These are phyloP conservation scores for Melastoma candidum DNA, from an alignment of 441 rosid species.

Conservation along the genomic window DNA sequence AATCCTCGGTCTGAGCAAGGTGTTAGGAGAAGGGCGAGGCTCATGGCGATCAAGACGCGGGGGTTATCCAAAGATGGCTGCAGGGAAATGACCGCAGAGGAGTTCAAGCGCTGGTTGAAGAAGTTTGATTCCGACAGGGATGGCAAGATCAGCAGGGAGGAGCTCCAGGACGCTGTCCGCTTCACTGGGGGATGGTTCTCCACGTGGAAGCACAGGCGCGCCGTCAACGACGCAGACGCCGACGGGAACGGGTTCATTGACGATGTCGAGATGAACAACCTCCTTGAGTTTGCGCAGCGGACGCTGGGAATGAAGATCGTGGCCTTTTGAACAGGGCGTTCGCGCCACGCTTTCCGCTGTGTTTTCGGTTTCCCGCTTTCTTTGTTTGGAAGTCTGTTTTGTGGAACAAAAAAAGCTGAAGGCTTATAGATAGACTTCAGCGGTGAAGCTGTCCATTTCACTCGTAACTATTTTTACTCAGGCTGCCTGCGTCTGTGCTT, in stretches of 20 bases:
- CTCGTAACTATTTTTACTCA: too few relatives aligned
- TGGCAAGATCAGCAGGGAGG: slow-evolving; percentile 4
- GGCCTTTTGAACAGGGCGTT: neutral
- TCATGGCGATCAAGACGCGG: neutral
- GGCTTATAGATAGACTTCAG: too few relatives aligned
- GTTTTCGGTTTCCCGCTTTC: neutral
- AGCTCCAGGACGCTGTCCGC: slow-evolving; percentile 12
- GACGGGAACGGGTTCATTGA: slow-evolving; percentile 7
- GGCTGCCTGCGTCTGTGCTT: too few relatives aligned
- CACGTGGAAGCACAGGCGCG: slow-evolving; percentile 3
- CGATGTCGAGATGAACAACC: slow-evolving; percentile 22
- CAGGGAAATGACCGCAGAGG: neutral
- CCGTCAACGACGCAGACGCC: slow-evolving; percentile 1
- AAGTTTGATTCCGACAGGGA: slow-evolving; percentile 7
- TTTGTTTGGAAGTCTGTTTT: neutral
- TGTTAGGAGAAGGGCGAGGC: too few relatives aligned
- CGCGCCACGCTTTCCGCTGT: neutral
- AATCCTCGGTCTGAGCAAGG: too few relatives aligned
- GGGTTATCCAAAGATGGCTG: neutral
- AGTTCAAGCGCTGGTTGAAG: slow-evolving; percentile 16
- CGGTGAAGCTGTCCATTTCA: too few relatives aligned
- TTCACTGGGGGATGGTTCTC: slow-evolving; percentile 11
- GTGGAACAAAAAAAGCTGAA: neutral
- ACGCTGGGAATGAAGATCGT: slow-evolving; percentile 19
- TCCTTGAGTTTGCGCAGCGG: slow-evolving; percentile 25